Evolutionary conservation across 2,329 filamentous ascomycete genomes (phyloP).

Genomic region (Talaromyces sp.): DNA sequence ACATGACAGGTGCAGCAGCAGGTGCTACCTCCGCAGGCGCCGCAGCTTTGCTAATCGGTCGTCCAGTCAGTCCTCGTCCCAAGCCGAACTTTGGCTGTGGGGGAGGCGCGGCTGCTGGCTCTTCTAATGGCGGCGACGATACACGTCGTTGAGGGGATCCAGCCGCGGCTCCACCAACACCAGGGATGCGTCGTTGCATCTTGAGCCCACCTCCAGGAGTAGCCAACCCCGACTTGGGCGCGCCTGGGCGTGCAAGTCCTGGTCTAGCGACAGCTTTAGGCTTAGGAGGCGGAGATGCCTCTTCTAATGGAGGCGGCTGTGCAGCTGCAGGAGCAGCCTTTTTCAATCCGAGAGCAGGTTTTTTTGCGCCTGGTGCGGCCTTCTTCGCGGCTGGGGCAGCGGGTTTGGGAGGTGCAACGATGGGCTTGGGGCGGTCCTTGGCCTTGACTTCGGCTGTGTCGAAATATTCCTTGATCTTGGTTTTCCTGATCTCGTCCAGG

Average conservation of each 20-base stretch:
- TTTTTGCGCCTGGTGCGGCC: conserved; percentile 47
- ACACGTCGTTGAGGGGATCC: conserved; percentile 44
- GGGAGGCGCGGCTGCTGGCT: conserved; percentile 31
- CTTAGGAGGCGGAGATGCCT: conserved; percentile 49
- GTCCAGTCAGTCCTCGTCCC: conserved; percentile 74
- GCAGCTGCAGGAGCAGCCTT: conserved; percentile 43
- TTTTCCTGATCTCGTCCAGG: conserved; percentile 91
- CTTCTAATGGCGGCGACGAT: conserved; percentile 46
- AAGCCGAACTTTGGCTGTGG: conserved; percentile 58
- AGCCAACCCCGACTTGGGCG: conserved; percentile 40
- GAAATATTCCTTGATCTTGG: conserved; percentile 90
- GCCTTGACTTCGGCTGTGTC: conserved; percentile 79
- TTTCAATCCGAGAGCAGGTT: conserved; percentile 40
- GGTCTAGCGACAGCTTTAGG: conserved; percentile 40
- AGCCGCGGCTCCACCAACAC: conserved; percentile 31
- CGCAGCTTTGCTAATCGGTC: conserved; percentile 69
- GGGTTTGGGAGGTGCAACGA: conserved; percentile 57
- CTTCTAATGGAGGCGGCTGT: conserved; percentile 54
- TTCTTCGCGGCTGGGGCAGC: conserved; percentile 54
- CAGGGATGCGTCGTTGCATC: conserved; percentile 43
- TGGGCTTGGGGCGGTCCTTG: conserved; percentile 86
- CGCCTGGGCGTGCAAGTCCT: conserved; percentile 47
- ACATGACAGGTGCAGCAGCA: conserved; percentile 42
- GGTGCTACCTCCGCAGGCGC: conserved; percentile 48
- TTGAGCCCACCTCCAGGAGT: conserved; percentile 44